Conservation (phyloP, 805 yeast genomes). For the Starmerella sp. region DNA sequence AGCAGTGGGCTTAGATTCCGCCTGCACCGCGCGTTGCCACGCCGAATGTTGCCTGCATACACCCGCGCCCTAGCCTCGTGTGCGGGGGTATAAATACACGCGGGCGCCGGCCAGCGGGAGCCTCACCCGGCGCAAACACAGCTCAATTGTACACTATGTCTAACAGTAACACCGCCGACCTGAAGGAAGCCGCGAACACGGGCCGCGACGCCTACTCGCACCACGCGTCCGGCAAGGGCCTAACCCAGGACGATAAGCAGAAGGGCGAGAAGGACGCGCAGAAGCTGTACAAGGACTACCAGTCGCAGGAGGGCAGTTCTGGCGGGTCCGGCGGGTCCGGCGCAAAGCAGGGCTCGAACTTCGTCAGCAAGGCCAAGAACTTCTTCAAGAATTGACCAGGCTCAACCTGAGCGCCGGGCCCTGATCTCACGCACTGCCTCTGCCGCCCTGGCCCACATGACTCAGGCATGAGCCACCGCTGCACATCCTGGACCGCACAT, state of each 20-base stretch:
- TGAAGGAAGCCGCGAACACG: neutral
- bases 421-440: no score
- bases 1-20: no score
- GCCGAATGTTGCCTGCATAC: no score
- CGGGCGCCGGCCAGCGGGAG: no score
- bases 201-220: neutral
- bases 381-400: neutral
- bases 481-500: no score
- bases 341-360: neutral
- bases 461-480: neutral
- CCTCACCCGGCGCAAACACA: neutral
- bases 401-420: no score
- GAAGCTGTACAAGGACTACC: conserved; percentile 1
- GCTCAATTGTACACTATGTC: neutral
- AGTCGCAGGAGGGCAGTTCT: neutral
- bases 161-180: neutral
- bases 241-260: neutral
- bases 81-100: no score
- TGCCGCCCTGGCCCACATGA: neutral
- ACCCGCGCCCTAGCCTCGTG: no score
- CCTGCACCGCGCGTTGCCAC: no score
- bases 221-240: neutral
- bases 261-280: neutral
- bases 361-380: neutral
- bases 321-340: neutral